Base-by-base conservation (phyloP, 495 filamentous ascomycete species). In the Melanomma pulvis-pyrius region DNA sequence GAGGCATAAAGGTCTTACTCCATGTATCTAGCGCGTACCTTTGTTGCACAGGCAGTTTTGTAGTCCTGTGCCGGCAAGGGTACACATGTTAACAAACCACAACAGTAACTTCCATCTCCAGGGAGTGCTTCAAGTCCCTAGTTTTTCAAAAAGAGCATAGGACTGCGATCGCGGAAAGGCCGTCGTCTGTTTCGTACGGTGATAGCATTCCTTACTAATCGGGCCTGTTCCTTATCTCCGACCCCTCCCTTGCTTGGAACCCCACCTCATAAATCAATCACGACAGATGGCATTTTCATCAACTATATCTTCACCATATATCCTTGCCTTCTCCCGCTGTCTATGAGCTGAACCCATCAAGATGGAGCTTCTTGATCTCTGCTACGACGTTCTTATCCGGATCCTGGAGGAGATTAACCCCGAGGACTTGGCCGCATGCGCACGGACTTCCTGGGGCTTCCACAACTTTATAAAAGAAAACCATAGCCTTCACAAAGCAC, bases 391-490 rank as follows among this genome's bases (percentile, higher is more conserved):
- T 49, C 65, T 87, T 28, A 82, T 86, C 63, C 74, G 78, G 62
- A 82, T 89, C 59, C 75, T 89, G 44, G 63, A 71, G 51, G 79
- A 81, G 56, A 72, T 85, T n/a, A 75, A 83, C n/a, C 82, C 83
- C 1, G 64, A 74, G 30, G 85, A 87, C 63, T 66, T 89, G 30
- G 76, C 74, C 0, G 53, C 68, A n/a, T 62, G 87, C 19, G 71
- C 78, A 36, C 71, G 57, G 55, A 80, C 79, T 51, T 87, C 82
- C 67, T 82, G 76, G 58, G 67, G 44, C 21, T 73, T 88, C 28
- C 69, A 83, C 55, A 62, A 72, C 59, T 81, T 81, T 63, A 72
- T 88, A 51, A 76, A 74, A 21, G 78, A 74, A 28, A 87, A 90
- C 72, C 44, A 67, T 4, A 63, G 79, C 9, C 74, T 90, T 17